Evolutionary conservation across 73 alveolate genomes (phyloP).

Genomic region (Blepharisma japonicum): DNA sequence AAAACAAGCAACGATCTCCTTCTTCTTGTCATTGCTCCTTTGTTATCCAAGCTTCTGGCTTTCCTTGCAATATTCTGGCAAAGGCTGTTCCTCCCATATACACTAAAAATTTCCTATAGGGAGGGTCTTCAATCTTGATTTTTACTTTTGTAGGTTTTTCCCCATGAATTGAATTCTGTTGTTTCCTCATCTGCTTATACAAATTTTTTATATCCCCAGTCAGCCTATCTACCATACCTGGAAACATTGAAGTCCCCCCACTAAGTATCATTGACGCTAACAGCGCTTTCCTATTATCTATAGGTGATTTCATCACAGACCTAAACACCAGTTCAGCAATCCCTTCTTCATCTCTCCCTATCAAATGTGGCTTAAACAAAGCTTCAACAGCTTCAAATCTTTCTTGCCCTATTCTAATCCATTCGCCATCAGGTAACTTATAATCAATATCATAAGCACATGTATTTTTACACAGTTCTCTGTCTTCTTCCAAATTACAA

Average conservation of each 20-base stretch:
- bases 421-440: slow-evolving; percentile 77
- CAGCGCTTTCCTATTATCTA: slow-evolving; percentile 63
- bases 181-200: slow-evolving; percentile 40
- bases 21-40: slow-evolving; percentile 62
- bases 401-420: slow-evolving; percentile 67
- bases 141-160: slow-evolving; percentile 36
- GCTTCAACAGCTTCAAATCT: slow-evolving; percentile 87
- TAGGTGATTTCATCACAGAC: slow-evolving; percentile 68
- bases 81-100: slow-evolving; percentile 83
- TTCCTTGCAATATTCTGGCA: slow-evolving; percentile 48
- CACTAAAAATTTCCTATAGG: slow-evolving; percentile 82
- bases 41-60: slow-evolving; percentile 60
- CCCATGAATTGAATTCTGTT: slow-evolving; percentile 62
- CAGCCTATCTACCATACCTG: slow-evolving; percentile 92
- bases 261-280: slow-evolving; percentile 54
- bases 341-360: slow-evolving; percentile 72
- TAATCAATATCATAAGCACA: slow-evolving; percentile 64
- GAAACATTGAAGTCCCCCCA: slow-evolving; percentile 98
- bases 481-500: slow-evolving; percentile 67
- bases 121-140: slow-evolving; percentile 69
- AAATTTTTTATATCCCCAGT: slow-evolving; percentile 57
- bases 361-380: slow-evolving; percentile 65
- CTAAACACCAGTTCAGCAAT: slow-evolving; percentile 69
- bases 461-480: slow-evolving; percentile 71
- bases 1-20: slow-evolving; percentile 40